phyloP scores from a whole-genome alignment of 805 yeast genomes.

The Saccharomycopsis fermentans region DNA sequence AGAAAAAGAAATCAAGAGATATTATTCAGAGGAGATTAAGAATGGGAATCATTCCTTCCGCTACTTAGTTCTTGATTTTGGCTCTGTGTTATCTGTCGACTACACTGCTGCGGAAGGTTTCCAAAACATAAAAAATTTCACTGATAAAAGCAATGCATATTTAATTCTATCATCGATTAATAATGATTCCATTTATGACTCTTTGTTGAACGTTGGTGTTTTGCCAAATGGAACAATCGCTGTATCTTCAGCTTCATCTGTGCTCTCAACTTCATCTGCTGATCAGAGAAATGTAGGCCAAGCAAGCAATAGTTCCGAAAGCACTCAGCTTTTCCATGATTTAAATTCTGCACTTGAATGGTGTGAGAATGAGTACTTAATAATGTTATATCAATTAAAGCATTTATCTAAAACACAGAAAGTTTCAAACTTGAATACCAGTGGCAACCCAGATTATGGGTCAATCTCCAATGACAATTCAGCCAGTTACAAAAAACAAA shows the following conservation, averaged over 20 bases:
- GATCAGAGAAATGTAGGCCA: background rate
- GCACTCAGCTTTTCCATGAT: conserved; percentile 58
- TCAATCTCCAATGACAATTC: background rate
- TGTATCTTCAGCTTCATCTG: conserved; percentile 18
- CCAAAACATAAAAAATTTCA: conserved; percentile 70
- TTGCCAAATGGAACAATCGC: conserved; percentile 33
- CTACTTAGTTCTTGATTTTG: conserved; percentile 77
- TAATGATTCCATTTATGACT: conserved; percentile 52
- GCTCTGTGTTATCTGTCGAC: conserved; percentile 69
- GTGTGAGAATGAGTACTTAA: conserved; percentile 88
- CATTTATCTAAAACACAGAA: conserved; percentile 22
- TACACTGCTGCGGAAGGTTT: conserved; percentile 96
- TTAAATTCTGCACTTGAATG: conserved; percentile 87
- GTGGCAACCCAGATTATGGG: background rate
- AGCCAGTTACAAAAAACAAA: background rate
- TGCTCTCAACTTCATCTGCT: background rate
- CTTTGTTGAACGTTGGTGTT: conserved; percentile 76
- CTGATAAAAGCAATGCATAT: conserved; percentile 57
- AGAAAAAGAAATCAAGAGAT: conserved; percentile 59
- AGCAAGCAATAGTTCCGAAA: conserved; percentile 30
- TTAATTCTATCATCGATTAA: conserved; percentile 71
- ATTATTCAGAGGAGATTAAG: conserved; percentile 38
- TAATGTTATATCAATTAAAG: conserved; percentile 40
- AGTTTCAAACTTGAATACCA: background rate
- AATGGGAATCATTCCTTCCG: conserved; percentile 38